Percentiles rank a stretch among this genome's conserved stretches.
These are phyloP conservation scores for Cercophora samala DNA, from an alignment of 495 filamentous ascomycete genomes.

Conservation along the genomic window DNA sequence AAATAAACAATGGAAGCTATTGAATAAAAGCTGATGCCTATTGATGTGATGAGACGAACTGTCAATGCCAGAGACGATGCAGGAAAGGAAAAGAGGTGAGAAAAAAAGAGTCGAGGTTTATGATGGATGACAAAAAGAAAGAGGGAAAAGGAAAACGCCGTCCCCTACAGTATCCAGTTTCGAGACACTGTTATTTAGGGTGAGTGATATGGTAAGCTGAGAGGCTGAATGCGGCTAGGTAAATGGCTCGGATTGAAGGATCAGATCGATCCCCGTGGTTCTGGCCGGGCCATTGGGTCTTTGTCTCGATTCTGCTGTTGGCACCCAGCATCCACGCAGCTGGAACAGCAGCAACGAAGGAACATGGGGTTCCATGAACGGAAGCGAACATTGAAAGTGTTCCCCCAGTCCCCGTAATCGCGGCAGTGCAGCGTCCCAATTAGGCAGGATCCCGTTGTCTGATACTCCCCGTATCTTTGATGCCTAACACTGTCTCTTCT, in stretches of 20 bases:
- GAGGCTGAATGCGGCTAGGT: slow-evolving; percentile 14
- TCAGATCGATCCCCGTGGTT: neutral
- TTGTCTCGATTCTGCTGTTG: slow-evolving; percentile 3
- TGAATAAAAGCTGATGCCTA: neutral
- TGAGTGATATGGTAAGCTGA: slow-evolving; percentile 11
- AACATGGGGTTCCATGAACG: neutral
- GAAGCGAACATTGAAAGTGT: slow-evolving; percentile 8
- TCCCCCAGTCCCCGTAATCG: too few species aligned
- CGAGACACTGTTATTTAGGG: slow-evolving; percentile 10
- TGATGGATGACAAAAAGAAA: neutral
- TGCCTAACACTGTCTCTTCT: neutral
- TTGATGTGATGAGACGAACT: neutral
- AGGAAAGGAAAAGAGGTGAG: neutral
- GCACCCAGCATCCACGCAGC: neutral
- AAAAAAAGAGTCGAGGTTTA: neutral
- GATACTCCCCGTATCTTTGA: neutral
- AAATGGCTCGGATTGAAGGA: neutral
- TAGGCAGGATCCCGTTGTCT: slow-evolving; percentile 9
- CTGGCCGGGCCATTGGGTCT: neutral
- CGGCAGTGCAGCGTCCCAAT: slow-evolving; percentile 11
- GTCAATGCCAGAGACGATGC: neutral
- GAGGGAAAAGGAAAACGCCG: neutral
- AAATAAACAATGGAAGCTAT: slow-evolving; percentile 4
- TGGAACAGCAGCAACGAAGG: neutral
- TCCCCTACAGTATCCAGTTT: neutral